These are phyloP conservation scores for Nevesoporus exiguus DNA, from an alignment of 768 basidiomycete species.

Conservation along the genomic window DNA sequence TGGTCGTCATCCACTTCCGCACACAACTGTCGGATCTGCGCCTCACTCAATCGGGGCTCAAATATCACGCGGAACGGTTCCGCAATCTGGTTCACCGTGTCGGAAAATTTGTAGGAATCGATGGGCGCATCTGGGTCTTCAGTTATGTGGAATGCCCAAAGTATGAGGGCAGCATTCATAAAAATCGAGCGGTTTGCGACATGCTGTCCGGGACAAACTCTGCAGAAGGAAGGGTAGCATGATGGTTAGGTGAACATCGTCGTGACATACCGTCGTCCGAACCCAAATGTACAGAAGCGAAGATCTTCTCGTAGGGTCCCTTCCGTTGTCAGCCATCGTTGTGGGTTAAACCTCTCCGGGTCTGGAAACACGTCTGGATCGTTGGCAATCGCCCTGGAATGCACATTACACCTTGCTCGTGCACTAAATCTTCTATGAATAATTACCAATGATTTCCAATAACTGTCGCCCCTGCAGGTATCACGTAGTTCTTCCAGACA, in stretches of 20 bases:
- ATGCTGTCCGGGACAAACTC: slow-evolving; percentile 3
- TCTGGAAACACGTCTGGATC: slow-evolving; percentile 7
- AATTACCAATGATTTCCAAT: slow-evolving; percentile 3
- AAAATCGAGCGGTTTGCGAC: slow-evolving; percentile 8
- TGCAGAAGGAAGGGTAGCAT: background rate
- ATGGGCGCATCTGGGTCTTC: slow-evolving; percentile 3
- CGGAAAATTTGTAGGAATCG: slow-evolving; percentile 1
- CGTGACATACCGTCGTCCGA: slow-evolving; percentile 5
- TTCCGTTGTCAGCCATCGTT: slow-evolving; percentile 1
- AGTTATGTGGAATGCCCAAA: slow-evolving; percentile 6
- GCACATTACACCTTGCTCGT: background rate
- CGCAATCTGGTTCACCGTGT: background rate
- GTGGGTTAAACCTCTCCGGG: slow-evolving; percentile 3
- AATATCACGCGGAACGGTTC: background rate
- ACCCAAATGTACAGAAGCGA: slow-evolving; percentile 9
- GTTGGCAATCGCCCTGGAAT: slow-evolving; percentile 6
- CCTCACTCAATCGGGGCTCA: background rate
- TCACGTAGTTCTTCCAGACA: slow-evolving; percentile 5
- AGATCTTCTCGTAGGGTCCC: slow-evolving; percentile 2
- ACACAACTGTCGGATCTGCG: slow-evolving; percentile 4
- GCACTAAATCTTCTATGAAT: background rate
- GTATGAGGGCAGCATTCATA: background rate
- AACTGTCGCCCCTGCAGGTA: slow-evolving; percentile 7
- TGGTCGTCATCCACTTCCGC: background rate
- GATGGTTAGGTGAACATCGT: too few species aligned